Percentiles rank a stretch among this genome's conserved stretches.
Conservation (phyloP, 2,329 filamentous ascomycete species). For the Xenosphaeropsis pyriputrescens region DNA sequence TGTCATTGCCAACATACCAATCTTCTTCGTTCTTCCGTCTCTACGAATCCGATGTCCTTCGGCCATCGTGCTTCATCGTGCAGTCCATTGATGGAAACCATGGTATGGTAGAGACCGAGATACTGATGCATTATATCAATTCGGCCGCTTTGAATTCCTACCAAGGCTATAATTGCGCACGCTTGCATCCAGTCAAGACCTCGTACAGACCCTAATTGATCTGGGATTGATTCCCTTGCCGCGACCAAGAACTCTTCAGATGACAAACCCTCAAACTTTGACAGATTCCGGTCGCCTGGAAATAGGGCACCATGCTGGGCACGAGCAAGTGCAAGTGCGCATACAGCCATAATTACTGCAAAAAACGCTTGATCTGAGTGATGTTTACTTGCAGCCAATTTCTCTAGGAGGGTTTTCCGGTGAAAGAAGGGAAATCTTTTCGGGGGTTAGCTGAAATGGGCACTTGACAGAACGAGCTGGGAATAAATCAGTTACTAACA, state of each 20-base stretch:
- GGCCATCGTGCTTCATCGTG: constrained; percentile 40
- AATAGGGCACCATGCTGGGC: constrained; percentile 32
- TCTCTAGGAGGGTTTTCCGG: constrained; percentile 24
- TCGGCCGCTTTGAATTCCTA: constrained; percentile 34
- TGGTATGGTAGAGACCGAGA: constrained; percentile 32
- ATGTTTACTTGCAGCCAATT: constrained; percentile 26
- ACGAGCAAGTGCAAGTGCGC: constrained; percentile 30
- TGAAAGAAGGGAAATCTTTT: constrained; percentile 33
- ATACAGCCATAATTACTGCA: constrained; percentile 33
- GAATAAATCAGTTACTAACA: constrained; percentile 18
- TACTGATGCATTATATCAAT: constrained; percentile 32
- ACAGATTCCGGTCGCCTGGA: constrained; percentile 18
- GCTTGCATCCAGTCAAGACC: constrained; percentile 27
- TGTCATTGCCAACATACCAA: constrained; percentile 19
- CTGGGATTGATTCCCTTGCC: constrained; percentile 23
- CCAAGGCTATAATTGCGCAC: constrained; percentile 31
- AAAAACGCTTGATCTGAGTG: constrained; percentile 25
- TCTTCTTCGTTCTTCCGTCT: constrained; percentile 30
- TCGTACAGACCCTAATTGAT: constrained; percentile 19
- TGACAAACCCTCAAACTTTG: constrained; percentile 17
- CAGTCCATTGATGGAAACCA: constrained; percentile 30
- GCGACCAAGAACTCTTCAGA: constrained; percentile 28
- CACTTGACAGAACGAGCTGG: background rate
- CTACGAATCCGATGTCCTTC: constrained; percentile 24
- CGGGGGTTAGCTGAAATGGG: constrained; percentile 2